phyloP scores from a whole-genome alignment of 139 green algal genomes.

The Picochlorum sp. region DNA sequence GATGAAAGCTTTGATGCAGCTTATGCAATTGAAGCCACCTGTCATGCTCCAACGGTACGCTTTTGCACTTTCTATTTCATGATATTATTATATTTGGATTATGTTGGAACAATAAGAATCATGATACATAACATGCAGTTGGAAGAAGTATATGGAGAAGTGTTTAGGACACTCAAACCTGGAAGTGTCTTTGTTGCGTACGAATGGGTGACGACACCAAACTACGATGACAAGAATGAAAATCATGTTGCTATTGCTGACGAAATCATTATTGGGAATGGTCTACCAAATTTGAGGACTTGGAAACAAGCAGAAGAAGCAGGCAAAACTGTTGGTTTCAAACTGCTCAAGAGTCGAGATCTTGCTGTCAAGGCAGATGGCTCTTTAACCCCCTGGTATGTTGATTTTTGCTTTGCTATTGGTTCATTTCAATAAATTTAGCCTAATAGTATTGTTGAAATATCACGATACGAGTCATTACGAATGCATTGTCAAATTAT shows the following conservation, averaged over 20 bases:
- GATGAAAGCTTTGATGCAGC: constrained; percentile 76
- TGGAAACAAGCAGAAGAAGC: constrained; percentile 74
- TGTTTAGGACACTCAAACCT: constrained; percentile 90
- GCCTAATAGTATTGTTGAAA: background rate
- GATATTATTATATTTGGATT: constrained; percentile 4
- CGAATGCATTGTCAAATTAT: too few species aligned
- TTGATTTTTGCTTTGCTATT: too few species aligned
- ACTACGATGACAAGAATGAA: constrained; percentile 72
- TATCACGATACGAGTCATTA: background rate
- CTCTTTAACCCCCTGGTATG: constrained; percentile 1
- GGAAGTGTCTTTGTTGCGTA: constrained; percentile 80
- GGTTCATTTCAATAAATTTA: background rate
- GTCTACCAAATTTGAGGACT: constrained; percentile 86
- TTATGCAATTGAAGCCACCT: constrained; percentile 96
- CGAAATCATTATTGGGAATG: constrained; percentile 96
- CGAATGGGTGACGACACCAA: constrained; percentile 90
- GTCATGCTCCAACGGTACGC: constrained; percentile 63
- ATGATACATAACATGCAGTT: constrained; percentile 23
- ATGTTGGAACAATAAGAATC: constrained; percentile 4
- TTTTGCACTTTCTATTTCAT: background rate
- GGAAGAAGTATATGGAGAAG: constrained; percentile 77
- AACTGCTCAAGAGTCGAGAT: constrained; percentile 47
- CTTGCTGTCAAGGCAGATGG: constrained; percentile 30
- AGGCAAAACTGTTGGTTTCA: constrained; percentile 66
- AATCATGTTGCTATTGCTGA: constrained; percentile 87